Evolutionary conservation across 805 yeast genomes (phyloP).

Genomic region (Sugiyamaella mastotermitis): DNA sequence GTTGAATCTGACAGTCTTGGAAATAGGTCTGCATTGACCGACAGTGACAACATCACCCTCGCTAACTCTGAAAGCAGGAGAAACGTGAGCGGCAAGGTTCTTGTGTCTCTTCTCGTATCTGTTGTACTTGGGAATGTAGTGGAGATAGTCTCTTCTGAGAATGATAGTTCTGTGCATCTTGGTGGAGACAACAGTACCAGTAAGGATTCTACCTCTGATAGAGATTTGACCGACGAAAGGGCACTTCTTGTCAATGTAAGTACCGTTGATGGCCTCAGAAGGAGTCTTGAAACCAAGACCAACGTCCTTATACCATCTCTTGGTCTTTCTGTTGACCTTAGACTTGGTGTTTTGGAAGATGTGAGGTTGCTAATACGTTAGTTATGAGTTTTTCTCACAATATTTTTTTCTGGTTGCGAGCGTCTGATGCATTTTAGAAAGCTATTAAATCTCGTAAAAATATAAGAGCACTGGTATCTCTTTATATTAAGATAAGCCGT

Average conservation of each 20-base stretch:
- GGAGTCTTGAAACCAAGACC: conserved; percentile 99
- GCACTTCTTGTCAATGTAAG: conserved; percentile 99
- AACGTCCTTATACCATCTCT: conserved; percentile 99
- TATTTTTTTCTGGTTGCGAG: too few relatives aligned
- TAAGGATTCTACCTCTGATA: conserved; percentile 98
- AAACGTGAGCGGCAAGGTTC: conserved; percentile 99
- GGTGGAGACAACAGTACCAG: conserved; percentile 99
- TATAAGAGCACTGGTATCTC: too few relatives aligned
- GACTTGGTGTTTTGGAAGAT: conserved; percentile 99
- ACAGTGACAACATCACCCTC: conserved; percentile 99
- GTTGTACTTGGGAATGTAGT: conserved; percentile 99
- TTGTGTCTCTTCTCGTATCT: conserved; percentile 99
- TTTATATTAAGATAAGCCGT: too few relatives aligned
- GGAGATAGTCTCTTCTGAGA: conserved; percentile 99
- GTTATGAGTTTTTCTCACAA: too few relatives aligned
- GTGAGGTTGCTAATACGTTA: conserved; percentile 85
- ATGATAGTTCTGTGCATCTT: conserved; percentile 99
- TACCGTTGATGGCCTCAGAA: conserved; percentile 95
- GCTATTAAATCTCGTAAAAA: too few relatives aligned
- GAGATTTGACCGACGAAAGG: conserved; percentile 97
- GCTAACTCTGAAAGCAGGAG: conserved; percentile 99
- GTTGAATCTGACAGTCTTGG: conserved; percentile 99
- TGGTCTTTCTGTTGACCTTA: conserved; percentile 96
- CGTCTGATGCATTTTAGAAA: too few relatives aligned
- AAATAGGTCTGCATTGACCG: conserved; percentile 99